Base-by-base conservation (phyloP, 208 protist genomes). In the Porcisia hertigi region DNA sequence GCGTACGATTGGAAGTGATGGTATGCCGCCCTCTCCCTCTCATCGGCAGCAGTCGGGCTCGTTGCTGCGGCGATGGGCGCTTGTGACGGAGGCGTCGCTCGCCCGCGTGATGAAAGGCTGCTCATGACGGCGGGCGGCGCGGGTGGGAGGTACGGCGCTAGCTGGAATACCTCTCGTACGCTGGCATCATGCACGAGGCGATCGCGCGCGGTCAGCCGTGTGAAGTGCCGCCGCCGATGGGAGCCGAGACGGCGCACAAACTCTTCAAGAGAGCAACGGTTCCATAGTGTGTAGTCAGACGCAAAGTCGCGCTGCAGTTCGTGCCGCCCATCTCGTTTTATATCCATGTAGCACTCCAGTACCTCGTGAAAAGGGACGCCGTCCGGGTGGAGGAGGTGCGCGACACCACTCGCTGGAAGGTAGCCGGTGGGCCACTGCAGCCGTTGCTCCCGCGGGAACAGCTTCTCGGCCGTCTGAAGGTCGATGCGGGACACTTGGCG, bases 271-370 rank as follows among this genome's bases (percentile, higher is more conserved):
- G 77, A 65, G 66, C 81, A 87, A 8, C 88, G 87, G 20, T 72
- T 83, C 89, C 91, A 95, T 76, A 95, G 65, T 23, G 82, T 85
- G 81, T 95, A 94, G 74, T 95, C 91, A 23, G 88, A 69, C 8
- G 91, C 91, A 57, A 95, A 94, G 81, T 95, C 91, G n/a, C 84
- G 70, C 75, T 93, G 91, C 64, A 93, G 58, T 36, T 91, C 88
- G n/a, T 76, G 81, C 43, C 79, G 71, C 7, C 63, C 45, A 67
- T 83, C 65, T 20, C 63, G 54, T 55, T 88, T 81, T 20, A 93
- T 82, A 36, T 94, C 89, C 30, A 70, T 63, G 59, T 88, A 76
- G 77, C 82, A 88, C 39, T 89, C 91, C 7, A 95, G 54, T 1
- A 95, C 74, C 53, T 95, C 91, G 20, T 70, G 70, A 34, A 92